Percentiles rank a stretch among this genome's conserved stretches.
phyloP scores from a whole-genome alignment of 345 rosid species.

The Draba incana region DNA sequence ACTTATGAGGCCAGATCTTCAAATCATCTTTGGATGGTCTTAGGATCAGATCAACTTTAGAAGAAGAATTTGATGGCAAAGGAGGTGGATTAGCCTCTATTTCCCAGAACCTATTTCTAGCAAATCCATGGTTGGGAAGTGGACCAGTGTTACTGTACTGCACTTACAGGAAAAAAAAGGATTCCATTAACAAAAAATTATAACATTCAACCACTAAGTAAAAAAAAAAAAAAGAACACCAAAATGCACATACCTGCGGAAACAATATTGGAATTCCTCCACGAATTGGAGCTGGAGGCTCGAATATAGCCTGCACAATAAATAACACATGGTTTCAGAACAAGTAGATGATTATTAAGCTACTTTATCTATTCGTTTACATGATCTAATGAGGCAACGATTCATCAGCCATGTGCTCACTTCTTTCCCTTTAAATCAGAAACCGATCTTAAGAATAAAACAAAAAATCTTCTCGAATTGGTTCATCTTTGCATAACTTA shows the following conservation, averaged over 20 bases:
- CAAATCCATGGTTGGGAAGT: slow-evolving; percentile 88
- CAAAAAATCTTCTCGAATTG: not conserved
- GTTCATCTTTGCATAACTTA: not conserved
- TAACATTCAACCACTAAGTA: not conserved
- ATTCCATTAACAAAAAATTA: slow-evolving; percentile 26
- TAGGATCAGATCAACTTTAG: slow-evolving; percentile 68
- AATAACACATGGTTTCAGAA: slow-evolving; percentile 13
- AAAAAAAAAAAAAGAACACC: slow-evolving; percentile 15
- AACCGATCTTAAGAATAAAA: not conserved
- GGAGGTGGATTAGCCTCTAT: slow-evolving; percentile 78
- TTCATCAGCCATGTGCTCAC: not conserved
- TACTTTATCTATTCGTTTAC: not conserved
- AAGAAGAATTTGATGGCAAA: slow-evolving; percentile 42
- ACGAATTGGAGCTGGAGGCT: slow-evolving; percentile 76
- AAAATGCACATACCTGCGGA: slow-evolving; percentile 69
- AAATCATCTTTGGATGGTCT: slow-evolving; percentile 63
- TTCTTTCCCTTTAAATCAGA: not conserved
- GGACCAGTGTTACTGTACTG: slow-evolving; percentile 73
- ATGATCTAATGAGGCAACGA: not conserved
- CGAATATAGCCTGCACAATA: slow-evolving; percentile 60
- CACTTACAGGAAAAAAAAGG: slow-evolving; percentile 15
- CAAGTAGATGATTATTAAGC: not conserved
- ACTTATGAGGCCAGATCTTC: slow-evolving; percentile 93
- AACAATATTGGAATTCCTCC: slow-evolving; percentile 93
- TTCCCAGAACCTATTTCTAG: slow-evolving; percentile 71